Evolutionary conservation across 2,329 filamentous ascomycete genomes (phyloP), one percentile per base, ranked within the genome.

Genomic region (Aureobasidium vineae): DNA sequence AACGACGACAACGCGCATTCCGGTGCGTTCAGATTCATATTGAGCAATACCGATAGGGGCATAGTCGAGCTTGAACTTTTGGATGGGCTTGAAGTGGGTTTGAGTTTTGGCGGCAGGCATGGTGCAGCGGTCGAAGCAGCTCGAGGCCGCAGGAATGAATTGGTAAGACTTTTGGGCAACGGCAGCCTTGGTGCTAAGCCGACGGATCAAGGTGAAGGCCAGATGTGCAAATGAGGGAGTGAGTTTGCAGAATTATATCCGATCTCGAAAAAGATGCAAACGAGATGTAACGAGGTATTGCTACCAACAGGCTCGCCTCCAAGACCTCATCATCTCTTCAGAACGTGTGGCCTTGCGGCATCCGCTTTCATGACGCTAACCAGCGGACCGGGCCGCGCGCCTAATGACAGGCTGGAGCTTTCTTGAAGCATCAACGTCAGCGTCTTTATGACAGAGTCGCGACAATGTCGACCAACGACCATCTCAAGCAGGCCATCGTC

Each of bases 1-100:
- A 71, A 96, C 92, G 59, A 97, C 91, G 47, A 97, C 88, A 40
- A 97, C 90, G 71, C 93, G 89, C 91, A 99, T 95, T 63, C 95
- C 95, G 69, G 94, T 99, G 70, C 92, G 85, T 72, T 92, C 87
- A 6, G 95, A 99, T 74, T 96, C 92, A 90, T 99, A 99, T 77
- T 97, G 93, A 26, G 92, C 94, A 77, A 99, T 90, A 65, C 85
- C 87, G 69, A 90, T 90, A 13, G 93, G 90, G 15, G 93, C 92
- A 81, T 97, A 99, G 75, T 97, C 91, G 8, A 91, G 89, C 71
- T 90, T 85, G 80, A 99, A 97, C 74, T 86, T 88, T 75, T 97
- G 92, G 57, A 97, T 83, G 72, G 88, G 90, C 76, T 88, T 91
- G 79, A 98, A 98, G 73, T 88, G 85, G 3, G 79, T 75, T 65